Evolutionary conservation across 352 stramenopile genomes (phyloP).

Genomic region (Pythium phragmitis): DNA sequence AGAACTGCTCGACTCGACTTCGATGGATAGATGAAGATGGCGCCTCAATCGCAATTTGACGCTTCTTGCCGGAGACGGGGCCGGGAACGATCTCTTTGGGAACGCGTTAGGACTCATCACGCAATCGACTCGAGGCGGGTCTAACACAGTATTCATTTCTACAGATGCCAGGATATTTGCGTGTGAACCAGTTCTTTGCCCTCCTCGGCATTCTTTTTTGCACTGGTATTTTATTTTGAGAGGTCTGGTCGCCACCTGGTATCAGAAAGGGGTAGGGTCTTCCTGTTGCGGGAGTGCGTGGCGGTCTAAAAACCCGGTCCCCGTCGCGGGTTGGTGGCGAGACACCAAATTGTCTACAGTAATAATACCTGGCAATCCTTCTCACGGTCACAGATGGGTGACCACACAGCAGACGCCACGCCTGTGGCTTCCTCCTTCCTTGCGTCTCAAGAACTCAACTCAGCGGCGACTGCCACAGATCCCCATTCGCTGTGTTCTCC

Average conservation of each 20-base stretch:
- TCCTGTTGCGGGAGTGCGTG: slow-evolving; percentile 22
- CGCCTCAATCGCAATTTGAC: not conserved
- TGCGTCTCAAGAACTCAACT: slow-evolving; percentile 12
- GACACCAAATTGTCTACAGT: slow-evolving; percentile 12
- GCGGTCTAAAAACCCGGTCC: slow-evolving; percentile 8
- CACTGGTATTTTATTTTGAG: slow-evolving; percentile 12
- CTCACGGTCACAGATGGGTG: slow-evolving; percentile 21
- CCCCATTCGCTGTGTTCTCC: slow-evolving; percentile 10
- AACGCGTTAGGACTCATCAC: slow-evolving; percentile 14
- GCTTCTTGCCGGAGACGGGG: not conserved
- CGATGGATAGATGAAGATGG: not conserved
- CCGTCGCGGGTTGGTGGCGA: slow-evolving; percentile 21
- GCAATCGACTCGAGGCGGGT: slow-evolving; percentile 1
- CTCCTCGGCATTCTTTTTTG: slow-evolving; percentile 25
- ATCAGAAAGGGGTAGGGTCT: slow-evolving; percentile 14
- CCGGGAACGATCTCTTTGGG: not conserved
- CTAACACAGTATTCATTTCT: slow-evolving; percentile 1
- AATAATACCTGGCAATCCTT: slow-evolving; percentile 24
- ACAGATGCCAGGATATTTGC: not conserved
- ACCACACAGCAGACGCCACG: slow-evolving; percentile 3
- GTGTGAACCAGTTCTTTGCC: not conserved
- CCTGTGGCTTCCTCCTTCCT: not conserved
- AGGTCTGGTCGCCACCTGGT: slow-evolving; percentile 7
- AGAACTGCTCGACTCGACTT: not conserved
- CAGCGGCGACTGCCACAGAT: slow-evolving; percentile 11